Evolutionary conservation across 441 rosid species (phyloP), one percentile per base, ranked within the genome.

Genomic region (Syzygium syzygioides): DNA sequence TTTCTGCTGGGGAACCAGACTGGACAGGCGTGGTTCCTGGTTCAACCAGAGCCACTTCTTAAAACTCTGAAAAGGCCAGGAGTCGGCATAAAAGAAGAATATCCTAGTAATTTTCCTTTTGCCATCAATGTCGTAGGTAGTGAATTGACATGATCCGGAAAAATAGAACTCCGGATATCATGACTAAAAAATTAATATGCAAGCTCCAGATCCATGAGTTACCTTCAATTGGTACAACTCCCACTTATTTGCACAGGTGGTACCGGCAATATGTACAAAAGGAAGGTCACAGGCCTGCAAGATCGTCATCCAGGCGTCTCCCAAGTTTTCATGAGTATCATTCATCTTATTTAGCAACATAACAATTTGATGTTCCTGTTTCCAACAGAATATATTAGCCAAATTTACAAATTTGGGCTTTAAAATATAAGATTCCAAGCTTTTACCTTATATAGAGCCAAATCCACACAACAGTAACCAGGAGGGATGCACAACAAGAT

Each of bases 241-340:
- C 96, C 98, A 94, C 14, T 79, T 88, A 88, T 93, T 88, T 30
- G 88, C 89, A 89, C 57, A 76, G 60, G 90, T 85, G 59, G 94
- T 93, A 89, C 93, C 93, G 57, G 96, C 89, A 90, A 96, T 89
- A 62, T 95, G 86, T 59, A 91, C 88, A 90, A 96, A 98, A 84
- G 97, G 96, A 87, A 98, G 98, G 89, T 96, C 93, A 84, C 91
- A 86, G 90, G 93, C 94, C 91, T 92, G 93, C 90, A 96, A 79
- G 90, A 96, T 93, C 96, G 94, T 94, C 95, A 98, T 92, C 92
- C 95, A 93, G 30, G 96, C 95, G 91, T 94, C 95, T 92, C 95
- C 99, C 25, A 94, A 90, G 91, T 91, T 92, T 91, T 95, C 96
- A 41, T 92, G 83, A 86, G 88, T 87, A 52, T 59, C 86, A 88